These are phyloP conservation scores for Selenicereus undatus DNA, from an alignment of 148 eudicot genomes.

Conservation along the genomic window DNA sequence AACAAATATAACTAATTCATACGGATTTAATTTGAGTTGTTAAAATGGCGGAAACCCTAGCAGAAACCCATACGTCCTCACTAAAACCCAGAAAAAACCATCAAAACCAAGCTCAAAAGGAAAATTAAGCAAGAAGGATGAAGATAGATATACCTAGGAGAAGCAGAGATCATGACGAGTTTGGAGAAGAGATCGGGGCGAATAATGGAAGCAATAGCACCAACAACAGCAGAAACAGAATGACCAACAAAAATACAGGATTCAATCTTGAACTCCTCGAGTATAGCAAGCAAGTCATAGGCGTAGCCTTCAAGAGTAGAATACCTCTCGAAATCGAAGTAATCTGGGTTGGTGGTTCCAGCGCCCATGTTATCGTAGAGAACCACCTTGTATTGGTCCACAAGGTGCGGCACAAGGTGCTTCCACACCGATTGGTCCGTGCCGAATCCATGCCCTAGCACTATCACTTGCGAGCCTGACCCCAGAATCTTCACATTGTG, in stretches of 20 bases:
- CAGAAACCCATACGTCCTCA: no score
- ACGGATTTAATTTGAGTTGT: no score
- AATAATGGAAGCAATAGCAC: constrained; percentile 61
- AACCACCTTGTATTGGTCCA: constrained; percentile 57
- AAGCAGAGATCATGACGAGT: constrained; percentile 50
- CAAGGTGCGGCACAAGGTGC: constrained; percentile 66
- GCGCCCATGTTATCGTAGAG: constrained; percentile 90
- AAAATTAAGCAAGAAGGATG: background rate
- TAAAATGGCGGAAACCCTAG: no score
- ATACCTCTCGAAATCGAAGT: constrained; percentile 73
- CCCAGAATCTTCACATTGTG: constrained; percentile 77
- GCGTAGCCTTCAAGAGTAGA: constrained; percentile 67
- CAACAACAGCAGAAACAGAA: constrained; percentile 72
- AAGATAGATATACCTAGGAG: constrained; percentile 54
- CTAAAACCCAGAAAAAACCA: background rate
- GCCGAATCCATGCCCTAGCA: constrained; percentile 83
- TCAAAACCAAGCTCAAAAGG: background rate
- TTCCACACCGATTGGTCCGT: constrained; percentile 93
- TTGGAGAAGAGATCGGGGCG: constrained; percentile 84
- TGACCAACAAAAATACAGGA: constrained; percentile 77
- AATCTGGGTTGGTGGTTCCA: constrained; percentile 88
- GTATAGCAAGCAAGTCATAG: constrained; percentile 59
- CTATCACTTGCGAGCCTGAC: constrained; percentile 37
- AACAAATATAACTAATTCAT: no score
- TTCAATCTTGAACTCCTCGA: constrained; percentile 52